Evolutionary conservation across 176 grass and related monocot species (phyloP).

Genomic region (Pharus latifolius): DNA sequence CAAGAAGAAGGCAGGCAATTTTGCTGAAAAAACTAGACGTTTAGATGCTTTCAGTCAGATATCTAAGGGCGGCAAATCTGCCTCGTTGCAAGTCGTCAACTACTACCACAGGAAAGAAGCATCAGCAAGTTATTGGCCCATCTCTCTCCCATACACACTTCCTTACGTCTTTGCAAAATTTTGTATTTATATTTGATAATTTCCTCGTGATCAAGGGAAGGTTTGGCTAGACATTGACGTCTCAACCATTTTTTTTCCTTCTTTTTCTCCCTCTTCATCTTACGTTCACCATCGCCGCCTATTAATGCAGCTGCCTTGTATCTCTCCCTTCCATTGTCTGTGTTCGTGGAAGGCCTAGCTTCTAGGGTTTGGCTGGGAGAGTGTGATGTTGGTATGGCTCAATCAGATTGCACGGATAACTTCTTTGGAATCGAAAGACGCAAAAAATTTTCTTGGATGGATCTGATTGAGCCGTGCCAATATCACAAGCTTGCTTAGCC

Average conservation of each 20-base stretch:
- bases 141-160: not conserved
- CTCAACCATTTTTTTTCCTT: slow-evolving; percentile 26
- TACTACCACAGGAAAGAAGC: slow-evolving; percentile 23
- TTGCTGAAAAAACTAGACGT: not conserved
- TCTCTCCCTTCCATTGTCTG: not conserved
- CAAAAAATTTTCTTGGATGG: not conserved
- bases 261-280: not conserved
- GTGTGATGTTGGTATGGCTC: slow-evolving; percentile 62
- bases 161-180: slow-evolving; percentile 13
- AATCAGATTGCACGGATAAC: slow-evolving; percentile 40
- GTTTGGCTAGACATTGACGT: slow-evolving; percentile 29
- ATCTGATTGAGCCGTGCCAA: slow-evolving; percentile 79
- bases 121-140: slow-evolving; percentile 18
- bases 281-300: not conserved
- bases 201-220: not conserved
- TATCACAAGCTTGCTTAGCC: slow-evolving; percentile 46
- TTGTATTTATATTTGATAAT: slow-evolving; percentile 17
- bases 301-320: slow-evolving; percentile 12
- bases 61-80: not conserved
- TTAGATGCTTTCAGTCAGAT: not conserved
- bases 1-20: not conserved
- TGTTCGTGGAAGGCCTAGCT: no score
- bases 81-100: slow-evolving; percentile 38
- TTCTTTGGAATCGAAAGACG: not conserved
- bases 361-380: slow-evolving; percentile 21